Base-by-base conservation (phyloP, 805 yeast species). In the Monosporozyma solicola region DNA sequence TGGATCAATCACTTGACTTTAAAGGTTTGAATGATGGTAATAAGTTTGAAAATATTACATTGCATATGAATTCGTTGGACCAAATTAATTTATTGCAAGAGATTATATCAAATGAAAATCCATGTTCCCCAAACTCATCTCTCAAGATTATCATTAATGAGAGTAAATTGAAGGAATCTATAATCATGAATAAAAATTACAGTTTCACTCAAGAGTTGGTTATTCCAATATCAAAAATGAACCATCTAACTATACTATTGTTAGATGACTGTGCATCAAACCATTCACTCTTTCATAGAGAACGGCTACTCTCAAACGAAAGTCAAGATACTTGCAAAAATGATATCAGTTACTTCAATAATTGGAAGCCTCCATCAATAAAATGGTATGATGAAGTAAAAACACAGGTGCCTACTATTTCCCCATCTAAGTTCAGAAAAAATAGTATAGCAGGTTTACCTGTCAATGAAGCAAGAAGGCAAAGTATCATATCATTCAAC, bases 371-470 rank as follows among this genome's bases (percentile, higher is more conserved):
- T 3, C 10, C 10, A 20, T 16, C 25, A 6, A n/a, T 3, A 11
- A 39, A 8, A 25, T 24, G 11, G 8, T 29, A 25, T 41, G 41
- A 29, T 6, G 24, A 46, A 3, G 4, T 3, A 32, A 32, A 32
- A 15, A 11, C 10, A 16, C 27, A 7, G 9, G 16, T 32, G 20
- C 16, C 57, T 49, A 55, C 60, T 9, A 55, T 61, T 11, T 58
- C 64, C 2, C 65, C 66, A 3, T 57, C 65, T 7, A 58, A 55
- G 41, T 61, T 61, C 44, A 56, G 65, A 25, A 57, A 59, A 47
- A 58, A 56, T 29, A 62, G 62, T 57, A 45, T 62, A 22, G 60
- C 61, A 5, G 65, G 64, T 1, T 47, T 55, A n/a, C 55, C 57
- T 25, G 56, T 55, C 41, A 57, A 48, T 33, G 52, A 57, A 16